These are phyloP conservation scores for Neurospora sp. DNA, from an alignment of 495 filamentous ascomycete species.

Conservation along the genomic window DNA sequence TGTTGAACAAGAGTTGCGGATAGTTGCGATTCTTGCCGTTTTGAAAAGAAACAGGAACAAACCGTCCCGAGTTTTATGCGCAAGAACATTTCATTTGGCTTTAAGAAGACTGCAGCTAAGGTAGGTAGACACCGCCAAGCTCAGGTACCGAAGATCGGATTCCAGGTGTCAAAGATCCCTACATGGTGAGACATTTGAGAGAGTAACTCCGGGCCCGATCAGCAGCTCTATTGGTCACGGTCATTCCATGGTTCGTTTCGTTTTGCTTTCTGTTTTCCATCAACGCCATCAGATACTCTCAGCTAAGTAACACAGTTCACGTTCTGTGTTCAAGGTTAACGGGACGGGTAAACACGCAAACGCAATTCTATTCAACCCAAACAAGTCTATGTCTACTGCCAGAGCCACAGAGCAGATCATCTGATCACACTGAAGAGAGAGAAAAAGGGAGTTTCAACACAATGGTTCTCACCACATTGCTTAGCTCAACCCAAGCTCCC, in stretches of 20 bases:
- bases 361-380: neutral
- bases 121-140: neutral
- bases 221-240: neutral
- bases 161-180: neutral
- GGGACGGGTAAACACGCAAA: neutral
- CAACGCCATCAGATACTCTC: neutral
- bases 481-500: neutral
- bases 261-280: neutral
- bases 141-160: neutral
- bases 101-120: no score
- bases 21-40: neutral
- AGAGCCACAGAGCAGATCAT: neutral
- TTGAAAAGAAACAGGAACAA: neutral
- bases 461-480: neutral
- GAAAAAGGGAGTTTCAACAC: neutral
- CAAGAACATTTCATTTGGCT: no score
- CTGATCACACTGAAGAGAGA: neutral
- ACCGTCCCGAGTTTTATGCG: no score
- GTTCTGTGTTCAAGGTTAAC: neutral
- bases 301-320: neutral
- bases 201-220: neutral
- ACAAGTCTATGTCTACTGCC: neutral
- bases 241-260: neutral
- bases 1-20: neutral
- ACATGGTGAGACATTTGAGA: neutral